phyloP scores from a whole-genome alignment of 2,329 filamentous ascomycete species.

The Phaeoacremonium minimum region DNA sequence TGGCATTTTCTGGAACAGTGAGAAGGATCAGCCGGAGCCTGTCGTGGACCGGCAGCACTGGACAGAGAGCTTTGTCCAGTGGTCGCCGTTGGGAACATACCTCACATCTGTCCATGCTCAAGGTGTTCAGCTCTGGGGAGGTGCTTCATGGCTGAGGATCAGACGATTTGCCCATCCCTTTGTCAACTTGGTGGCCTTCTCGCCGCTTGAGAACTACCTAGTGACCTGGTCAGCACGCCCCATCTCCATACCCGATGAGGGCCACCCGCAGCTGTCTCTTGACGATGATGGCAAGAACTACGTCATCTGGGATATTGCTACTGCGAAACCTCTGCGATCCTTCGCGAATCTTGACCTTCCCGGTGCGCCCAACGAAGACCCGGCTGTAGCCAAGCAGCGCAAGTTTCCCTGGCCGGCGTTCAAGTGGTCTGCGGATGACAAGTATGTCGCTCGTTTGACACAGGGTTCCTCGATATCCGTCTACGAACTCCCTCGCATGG shows the following conservation, averaged over 20 bases:
- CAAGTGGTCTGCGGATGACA: constrained; percentile 98
- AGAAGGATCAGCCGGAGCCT: constrained; percentile 81
- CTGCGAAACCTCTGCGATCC: constrained; percentile 83
- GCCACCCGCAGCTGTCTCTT: constrained; percentile 75
- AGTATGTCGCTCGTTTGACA: constrained; percentile 90
- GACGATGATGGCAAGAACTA: constrained; percentile 99
- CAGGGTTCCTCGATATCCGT: constrained; percentile 92
- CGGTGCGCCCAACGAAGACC: constrained; percentile 54
- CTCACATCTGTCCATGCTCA: constrained; percentile 93
- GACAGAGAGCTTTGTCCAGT: constrained; percentile 97
- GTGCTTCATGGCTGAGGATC: constrained; percentile 81
- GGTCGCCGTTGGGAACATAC: constrained; percentile 93
- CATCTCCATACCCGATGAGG: constrained; percentile 84
- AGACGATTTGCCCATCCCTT: constrained; percentile 93
- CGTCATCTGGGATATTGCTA: constrained; percentile 95
- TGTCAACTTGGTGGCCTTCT: constrained; percentile 95
- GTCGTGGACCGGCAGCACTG: constrained; percentile 91
- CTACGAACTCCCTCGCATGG: constrained; percentile 82
- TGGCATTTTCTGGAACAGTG: constrained; percentile 97
- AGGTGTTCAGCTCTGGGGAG: constrained; percentile 96
- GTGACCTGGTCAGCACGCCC: constrained; percentile 96
- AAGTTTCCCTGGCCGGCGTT: constrained; percentile 98
- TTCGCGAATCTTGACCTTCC: constrained; percentile 87
- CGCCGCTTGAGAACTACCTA: constrained; percentile 85
- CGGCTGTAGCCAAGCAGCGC: constrained; percentile 66